Base-by-base conservation (phyloP, 176 grass and related monocot genomes). In the Oryza meyeriana region DNA sequence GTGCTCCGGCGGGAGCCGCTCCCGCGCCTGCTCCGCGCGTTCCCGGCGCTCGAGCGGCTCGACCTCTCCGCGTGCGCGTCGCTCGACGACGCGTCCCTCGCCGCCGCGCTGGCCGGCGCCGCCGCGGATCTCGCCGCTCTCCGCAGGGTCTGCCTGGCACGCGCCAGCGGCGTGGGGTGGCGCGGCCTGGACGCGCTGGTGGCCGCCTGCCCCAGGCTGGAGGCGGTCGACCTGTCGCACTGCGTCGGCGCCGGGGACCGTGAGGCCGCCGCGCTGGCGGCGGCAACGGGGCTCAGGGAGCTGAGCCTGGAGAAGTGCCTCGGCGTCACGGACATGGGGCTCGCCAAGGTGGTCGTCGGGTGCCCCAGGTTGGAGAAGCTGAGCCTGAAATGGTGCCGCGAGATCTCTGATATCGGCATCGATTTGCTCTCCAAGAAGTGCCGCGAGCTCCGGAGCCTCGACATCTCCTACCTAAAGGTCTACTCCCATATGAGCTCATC, bases 371-470 rank as follows among this genome's bases (percentile, higher is more conserved):
- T 99, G 42, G 85, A 95, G 85, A 89, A 50, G 85, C 93, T 99
- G 12, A 79, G 90, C 18, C 75, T 99, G 62, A 99, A 99, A 72
- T 99, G 96, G 96, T 99, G 96, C 70, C 85, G 75, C 40, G 93
- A 99, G 85, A 95, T 95, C 89, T 95, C 93, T 0, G 96, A 99
- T 80, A 95, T 99, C 6, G 93, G 96, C 1, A 83, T 99, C 59
- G 93, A 99, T 78, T 90, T 99, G 61, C 96, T 99, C 35, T 80
- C 81, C 5, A 99, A 99, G 42, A 99, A 99, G 68, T 99, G 96
- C 85, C 93, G 31, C 0, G 83, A 99, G 6, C 85, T 99, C 13
- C 88, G 75, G 41, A 81, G 79, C 61, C 85, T 99, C 9, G 66
- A 99, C 81, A 90, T 99, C 70, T 99, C 96, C 17, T 99, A 99